Evolutionary conservation across 768 basidiomycete genomes (phyloP), one percentile per base, ranked within the genome.

Genomic region (Serpula lacrymans): DNA sequence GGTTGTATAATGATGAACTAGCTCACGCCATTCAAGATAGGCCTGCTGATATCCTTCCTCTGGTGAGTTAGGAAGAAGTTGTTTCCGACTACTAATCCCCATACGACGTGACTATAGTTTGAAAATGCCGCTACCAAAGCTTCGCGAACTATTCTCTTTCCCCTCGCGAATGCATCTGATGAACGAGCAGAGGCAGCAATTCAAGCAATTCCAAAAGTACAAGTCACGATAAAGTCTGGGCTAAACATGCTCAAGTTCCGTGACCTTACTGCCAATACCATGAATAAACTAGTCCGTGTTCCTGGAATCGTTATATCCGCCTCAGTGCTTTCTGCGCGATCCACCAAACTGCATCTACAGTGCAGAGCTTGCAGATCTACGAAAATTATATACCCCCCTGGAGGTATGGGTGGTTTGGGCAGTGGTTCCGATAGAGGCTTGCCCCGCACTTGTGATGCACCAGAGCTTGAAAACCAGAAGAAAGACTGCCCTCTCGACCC

Each of bases 291-390:
- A 30, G 94, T 99, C 26, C 88, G 96, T 44, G 78, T 97, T 30
- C 96, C 96, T 2, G 96, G 96, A 23, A 99, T 99, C 53, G 93
- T 98, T 59, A 97, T 98, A 58, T 94, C 94, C 23, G 90, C 96
- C 0, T 95, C 93, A 8, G 84, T 92, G 13, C 77, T 98, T 16
- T 89, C 92, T 1, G 89, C 95, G 2, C 83, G 95, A 31, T 92
- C 96, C 8, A 93, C 92, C 16, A 89, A 86, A 48, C 75, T 99
- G 4, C 84, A 89, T 52, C 74, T 99, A 13, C 92, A 93, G 62
- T 99, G 96, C 62, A 89, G 92, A 43, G 81, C 83, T 1, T 99
- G 96, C 60, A 76, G 88, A 25, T 79, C 82, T 3, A 77, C 80
- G 7, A 92, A 88, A 59, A 75, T 75, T 0, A 74, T 98, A 28